Conservation (phyloP, 2,329 filamentous ascomycete genomes). For the Trichoderma sp. region DNA sequence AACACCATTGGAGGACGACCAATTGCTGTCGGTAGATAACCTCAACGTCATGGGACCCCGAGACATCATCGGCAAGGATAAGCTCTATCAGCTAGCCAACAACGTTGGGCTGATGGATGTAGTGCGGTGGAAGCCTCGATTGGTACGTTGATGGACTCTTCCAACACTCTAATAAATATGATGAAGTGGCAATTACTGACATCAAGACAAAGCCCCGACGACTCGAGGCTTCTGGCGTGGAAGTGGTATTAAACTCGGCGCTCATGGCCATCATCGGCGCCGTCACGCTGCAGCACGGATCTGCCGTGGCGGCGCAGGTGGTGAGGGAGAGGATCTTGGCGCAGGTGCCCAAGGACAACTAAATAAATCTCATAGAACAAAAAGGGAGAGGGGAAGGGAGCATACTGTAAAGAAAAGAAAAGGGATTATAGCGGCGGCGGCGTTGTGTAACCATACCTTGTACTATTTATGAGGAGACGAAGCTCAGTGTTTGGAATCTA, state of each 20-base stretch:
- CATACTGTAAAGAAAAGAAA: constrained; percentile 1
- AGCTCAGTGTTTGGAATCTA: constrained; percentile 31
- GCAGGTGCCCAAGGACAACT: constrained; percentile 35
- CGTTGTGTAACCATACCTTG: constrained; percentile 34
- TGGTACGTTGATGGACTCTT: constrained; percentile 58
- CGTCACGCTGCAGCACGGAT: constrained; percentile 84
- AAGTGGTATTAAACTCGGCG: constrained; percentile 74
- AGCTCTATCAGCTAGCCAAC: constrained; percentile 69
- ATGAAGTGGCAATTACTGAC: constrained; percentile 27
- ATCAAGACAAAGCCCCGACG: constrained; percentile 58
- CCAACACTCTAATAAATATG: background rate
- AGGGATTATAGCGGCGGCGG: background rate
- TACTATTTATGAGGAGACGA: constrained; percentile 33
- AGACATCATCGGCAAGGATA: constrained; percentile 64
- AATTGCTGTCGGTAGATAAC: constrained; percentile 73
- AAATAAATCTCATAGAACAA: constrained; percentile 1
- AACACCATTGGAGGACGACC: constrained; percentile 69
- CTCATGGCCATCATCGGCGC: constrained; percentile 88
- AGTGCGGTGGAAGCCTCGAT: constrained; percentile 84
- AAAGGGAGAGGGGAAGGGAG: background rate
- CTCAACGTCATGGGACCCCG: constrained; percentile 64
- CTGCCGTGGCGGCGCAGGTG: constrained; percentile 73
- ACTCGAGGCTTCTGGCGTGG: constrained; percentile 71
- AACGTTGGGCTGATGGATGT: constrained; percentile 74
- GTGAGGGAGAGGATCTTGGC: constrained; percentile 75